phyloP scores from a whole-genome alignment of 495 filamentous ascomycete genomes.

The Beverwykella pulmonaria region DNA sequence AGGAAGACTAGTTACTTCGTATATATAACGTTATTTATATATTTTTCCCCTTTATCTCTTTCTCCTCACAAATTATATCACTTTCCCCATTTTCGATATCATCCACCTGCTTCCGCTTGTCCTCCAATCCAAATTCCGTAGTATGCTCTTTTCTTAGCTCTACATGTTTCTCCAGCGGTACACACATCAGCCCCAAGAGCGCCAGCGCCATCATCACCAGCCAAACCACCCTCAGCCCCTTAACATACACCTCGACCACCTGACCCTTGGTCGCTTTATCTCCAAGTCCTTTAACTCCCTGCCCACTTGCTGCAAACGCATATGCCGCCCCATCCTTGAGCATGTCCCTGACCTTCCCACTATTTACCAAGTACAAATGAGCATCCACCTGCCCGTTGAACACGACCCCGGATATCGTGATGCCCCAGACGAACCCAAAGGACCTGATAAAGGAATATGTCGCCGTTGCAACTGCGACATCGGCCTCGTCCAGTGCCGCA shows the following conservation, averaged over 20 bases:
- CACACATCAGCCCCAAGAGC: neutral
- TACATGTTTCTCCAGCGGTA: neutral
- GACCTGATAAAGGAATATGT: conserved; percentile 62
- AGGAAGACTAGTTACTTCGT: too few species aligned
- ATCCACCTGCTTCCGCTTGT: too few species aligned
- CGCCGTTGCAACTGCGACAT: conserved; percentile 52
- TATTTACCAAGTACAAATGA: neutral
- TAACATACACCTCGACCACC: neutral
- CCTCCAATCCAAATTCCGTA: too few species aligned
- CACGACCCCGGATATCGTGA: conserved; percentile 60
- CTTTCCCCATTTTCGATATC: too few species aligned
- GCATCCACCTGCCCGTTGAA: conserved; percentile 42
- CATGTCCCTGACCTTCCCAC: neutral
- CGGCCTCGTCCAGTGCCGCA: conserved; percentile 50
- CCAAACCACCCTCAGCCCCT: neutral
- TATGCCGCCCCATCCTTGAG: neutral
- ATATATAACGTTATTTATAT: too few species aligned
- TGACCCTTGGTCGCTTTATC: neutral
- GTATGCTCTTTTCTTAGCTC: neutral
- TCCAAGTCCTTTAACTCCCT: neutral
- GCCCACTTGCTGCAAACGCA: neutral
- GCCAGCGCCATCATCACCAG: neutral
- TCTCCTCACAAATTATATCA: too few species aligned
- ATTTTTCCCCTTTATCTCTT: too few species aligned
- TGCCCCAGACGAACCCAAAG: conserved; percentile 64